Evolutionary conservation across 2,329 filamentous ascomycete species (phyloP).

Genomic region (Leptographium wingfieldii): DNA sequence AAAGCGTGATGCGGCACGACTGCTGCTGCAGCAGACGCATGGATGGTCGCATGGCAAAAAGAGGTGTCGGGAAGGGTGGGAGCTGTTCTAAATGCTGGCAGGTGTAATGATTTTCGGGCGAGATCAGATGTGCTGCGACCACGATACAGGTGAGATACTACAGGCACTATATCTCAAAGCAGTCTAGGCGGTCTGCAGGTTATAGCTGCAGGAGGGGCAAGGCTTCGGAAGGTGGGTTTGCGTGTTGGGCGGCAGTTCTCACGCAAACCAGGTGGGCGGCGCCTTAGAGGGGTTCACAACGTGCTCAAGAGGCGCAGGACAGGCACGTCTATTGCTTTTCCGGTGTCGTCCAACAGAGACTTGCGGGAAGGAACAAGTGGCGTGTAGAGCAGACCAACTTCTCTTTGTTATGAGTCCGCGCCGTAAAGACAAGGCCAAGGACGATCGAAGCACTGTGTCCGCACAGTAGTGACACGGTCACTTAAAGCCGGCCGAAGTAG

Average conservation of each 20-base stretch:
- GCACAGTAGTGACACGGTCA: slow-evolving; percentile 1
- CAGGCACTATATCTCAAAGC: too few relatives aligned
- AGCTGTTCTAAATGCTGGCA: neutral
- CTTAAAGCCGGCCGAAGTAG: neutral
- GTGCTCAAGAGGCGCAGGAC: too few relatives aligned
- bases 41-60: slow-evolving; percentile 35
- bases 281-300: too few relatives aligned
- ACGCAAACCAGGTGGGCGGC: too few relatives aligned
- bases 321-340: too few relatives aligned
- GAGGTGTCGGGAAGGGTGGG: too few relatives aligned
- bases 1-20: slow-evolving; percentile 57
- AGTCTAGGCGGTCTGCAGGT: neutral
- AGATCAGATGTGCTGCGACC: neutral
- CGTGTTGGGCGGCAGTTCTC: too few relatives aligned
- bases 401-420: neutral
- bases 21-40: slow-evolving; percentile 32
- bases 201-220: neutral
- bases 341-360: too few relatives aligned
- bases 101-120: too few relatives aligned
- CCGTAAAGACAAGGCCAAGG: neutral
- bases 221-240: too few relatives aligned
- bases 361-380: too few relatives aligned
- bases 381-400: too few relatives aligned
- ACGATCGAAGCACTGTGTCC: neutral
- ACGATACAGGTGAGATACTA: neutral